Evolutionary conservation across 202 grass and related monocot genomes (phyloP), one percentile per base, ranked within the genome.

Genomic region (Zoysia matrella): DNA sequence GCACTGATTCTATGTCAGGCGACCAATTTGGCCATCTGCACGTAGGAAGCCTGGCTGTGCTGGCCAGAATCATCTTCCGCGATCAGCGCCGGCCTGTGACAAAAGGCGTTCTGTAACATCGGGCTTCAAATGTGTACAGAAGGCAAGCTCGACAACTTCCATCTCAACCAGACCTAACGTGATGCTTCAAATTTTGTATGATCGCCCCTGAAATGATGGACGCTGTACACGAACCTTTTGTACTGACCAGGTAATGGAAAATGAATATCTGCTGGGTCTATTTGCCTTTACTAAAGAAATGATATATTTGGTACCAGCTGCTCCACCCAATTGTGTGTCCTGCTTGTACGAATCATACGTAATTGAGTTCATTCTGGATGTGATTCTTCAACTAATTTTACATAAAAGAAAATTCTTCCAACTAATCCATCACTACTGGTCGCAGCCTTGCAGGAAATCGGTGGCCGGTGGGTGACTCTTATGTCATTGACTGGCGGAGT

Each of bases 271-370:
- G 74, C 18, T 40, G 74, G 12, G 12, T 12, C 22, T 43, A 11
- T 39, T 71, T 71, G 74, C 13, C 56, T 72, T 61, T 71, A 83
- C 40, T 56, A 75, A 85, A 52, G 68, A 71, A 85, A 65, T 72
- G 57, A 12, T 41, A 77, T 46, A 46, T 71, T 53, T 71, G 73
- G 55, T 72, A 62, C 16, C 49, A 48, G 13, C 47, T 62, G 73
- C 74, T 71, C 55, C 74, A 71, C 14, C 50, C 66, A 8, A 61
- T 36, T n/a, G 4, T 46, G 8, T n/a, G 45, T 4, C 0, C 22
- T 30, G 65, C 4, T 63, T 65, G 61, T 60, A 47, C 41, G 51
- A 55, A 54, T 39, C 36, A 54, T 1, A 66, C 11, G 8, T 12
- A 54, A 42, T 42, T 65, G 39, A 72, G 16, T 54, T 72, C 56